Conservation (phyloP, 129 eudicot species). For the Sambucus nigra region DNA sequence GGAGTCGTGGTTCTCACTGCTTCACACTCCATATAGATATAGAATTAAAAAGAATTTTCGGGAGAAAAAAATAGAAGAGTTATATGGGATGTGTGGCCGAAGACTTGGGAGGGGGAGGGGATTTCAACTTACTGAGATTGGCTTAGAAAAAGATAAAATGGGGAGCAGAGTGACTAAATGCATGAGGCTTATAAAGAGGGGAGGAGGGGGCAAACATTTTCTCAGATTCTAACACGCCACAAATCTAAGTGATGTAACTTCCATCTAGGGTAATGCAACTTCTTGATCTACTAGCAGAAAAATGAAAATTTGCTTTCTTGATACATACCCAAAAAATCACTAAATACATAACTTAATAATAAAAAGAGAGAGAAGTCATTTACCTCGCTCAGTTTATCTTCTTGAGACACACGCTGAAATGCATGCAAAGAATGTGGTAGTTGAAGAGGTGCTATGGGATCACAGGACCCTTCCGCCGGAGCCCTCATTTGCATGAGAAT, state of each 20-base stretch:
- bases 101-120: too few species aligned
- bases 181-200: neutral
- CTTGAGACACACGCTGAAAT: conserved; percentile 33
- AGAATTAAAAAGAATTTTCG: too few species aligned
- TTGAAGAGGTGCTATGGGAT: conserved; percentile 83
- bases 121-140: too few species aligned
- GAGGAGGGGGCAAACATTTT: neutral
- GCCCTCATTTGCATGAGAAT: conserved; percentile 70
- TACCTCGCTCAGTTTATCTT: conserved; percentile 54
- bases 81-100: too few species aligned
- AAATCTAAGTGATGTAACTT: neutral
- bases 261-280: neutral
- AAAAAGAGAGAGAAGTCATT: neutral
- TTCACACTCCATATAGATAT: too few species aligned
- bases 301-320: neutral
- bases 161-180: neutral
- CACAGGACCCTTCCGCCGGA: conserved; percentile 62
- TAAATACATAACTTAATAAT: neutral
- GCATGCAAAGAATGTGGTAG: conserved; percentile 78
- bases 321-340: neutral
- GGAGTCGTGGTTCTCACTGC: too few species aligned
- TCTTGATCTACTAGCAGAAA: neutral
- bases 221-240: neutral
- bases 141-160: too few species aligned
- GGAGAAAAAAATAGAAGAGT: too few species aligned